phyloP scores from a whole-genome alignment of 2,329 filamentous ascomycete species.

The Talaromyces sp. region DNA sequence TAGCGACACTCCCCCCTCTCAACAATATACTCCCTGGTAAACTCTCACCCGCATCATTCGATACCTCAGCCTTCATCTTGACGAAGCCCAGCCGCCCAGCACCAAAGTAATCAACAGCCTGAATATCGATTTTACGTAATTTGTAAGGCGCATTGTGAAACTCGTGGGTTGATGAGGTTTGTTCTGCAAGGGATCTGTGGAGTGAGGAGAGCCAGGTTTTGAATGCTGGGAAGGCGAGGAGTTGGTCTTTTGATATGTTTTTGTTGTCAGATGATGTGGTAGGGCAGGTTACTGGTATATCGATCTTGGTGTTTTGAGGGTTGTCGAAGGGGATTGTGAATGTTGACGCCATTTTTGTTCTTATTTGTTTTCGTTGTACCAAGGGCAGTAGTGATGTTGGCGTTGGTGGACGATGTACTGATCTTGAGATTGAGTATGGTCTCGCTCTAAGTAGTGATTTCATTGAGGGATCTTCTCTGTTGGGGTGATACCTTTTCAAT shows the following conservation, averaged over 20 bases:
- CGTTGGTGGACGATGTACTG: neutral
- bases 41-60: slow-evolving; percentile 49
- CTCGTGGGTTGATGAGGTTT: slow-evolving; percentile 45
- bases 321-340: slow-evolving; percentile 16
- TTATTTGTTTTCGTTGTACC: neutral
- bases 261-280: slow-evolving; percentile 34
- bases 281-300: slow-evolving; percentile 5
- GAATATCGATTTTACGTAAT: slow-evolving; percentile 52
- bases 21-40: slow-evolving; percentile 57
- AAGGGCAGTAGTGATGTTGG: neutral
- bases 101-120: slow-evolving; percentile 54
- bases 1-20: slow-evolving; percentile 56
- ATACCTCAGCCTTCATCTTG: slow-evolving; percentile 54
- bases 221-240: slow-evolving; percentile 53
- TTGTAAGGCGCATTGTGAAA: slow-evolving; percentile 52
- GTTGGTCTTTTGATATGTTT: slow-evolving; percentile 40
- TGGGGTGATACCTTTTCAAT: neutral
- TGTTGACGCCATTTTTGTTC: neutral
- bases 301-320: neutral
- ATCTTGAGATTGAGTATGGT: neutral
- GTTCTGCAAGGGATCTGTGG: slow-evolving; percentile 47
- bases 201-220: slow-evolving; percentile 54
- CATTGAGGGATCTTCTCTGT: slow-evolving; percentile 4
- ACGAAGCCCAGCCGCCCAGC: slow-evolving; percentile 52
- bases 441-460: neutral